Evolutionary conservation across 345 rosid species (phyloP).

Genomic region (Hirschfeldia incana): DNA sequence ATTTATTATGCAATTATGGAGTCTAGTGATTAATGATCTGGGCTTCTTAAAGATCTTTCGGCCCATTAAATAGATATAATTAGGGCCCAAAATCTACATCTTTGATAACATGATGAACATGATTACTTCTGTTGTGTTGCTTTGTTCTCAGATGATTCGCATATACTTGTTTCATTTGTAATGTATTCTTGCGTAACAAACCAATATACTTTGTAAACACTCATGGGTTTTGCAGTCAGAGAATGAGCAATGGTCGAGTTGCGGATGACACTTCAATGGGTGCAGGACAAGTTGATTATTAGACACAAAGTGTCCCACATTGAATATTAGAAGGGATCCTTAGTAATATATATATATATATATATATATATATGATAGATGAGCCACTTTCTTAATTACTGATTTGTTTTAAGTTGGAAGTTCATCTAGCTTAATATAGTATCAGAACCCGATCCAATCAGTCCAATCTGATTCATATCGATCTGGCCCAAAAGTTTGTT

Average conservation of each 20-base stretch:
- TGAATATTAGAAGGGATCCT: too few species aligned
- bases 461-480: too few species aligned
- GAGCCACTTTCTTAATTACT: too few species aligned
- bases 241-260: conserved; percentile 26
- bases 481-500: too few species aligned
- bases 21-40: neutral
- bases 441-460: too few species aligned
- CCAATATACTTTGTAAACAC: neutral
- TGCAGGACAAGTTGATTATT: neutral
- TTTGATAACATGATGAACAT: too few species aligned
- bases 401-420: too few species aligned
- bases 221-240: neutral
- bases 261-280: conserved; percentile 30
- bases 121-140: neutral
- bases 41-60: neutral
- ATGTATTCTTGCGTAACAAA: too few species aligned
- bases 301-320: too few species aligned
- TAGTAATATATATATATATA: too few species aligned
- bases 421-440: too few species aligned
- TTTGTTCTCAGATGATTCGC: neutral
- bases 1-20: neutral
- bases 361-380: too few species aligned
- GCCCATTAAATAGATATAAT: neutral
- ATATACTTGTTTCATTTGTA: neutral
- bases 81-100: neutral